Evolutionary conservation across 768 basidiomycete species (phyloP).

Genomic region (Hygrophorus pudorinus): DNA sequence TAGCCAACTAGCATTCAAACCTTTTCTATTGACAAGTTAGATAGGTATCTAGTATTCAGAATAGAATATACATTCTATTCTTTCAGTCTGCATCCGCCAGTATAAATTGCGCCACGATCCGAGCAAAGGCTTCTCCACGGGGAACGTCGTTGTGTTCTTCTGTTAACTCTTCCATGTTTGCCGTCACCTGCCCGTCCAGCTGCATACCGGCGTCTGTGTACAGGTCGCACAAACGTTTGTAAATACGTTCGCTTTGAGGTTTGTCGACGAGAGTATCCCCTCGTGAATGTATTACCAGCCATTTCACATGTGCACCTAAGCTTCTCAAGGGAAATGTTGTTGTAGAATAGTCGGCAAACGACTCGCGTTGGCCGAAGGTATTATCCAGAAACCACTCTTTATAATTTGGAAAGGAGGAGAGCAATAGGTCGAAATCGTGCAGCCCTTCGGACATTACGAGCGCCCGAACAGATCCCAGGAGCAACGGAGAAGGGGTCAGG

Average conservation of each 20-base stretch:
- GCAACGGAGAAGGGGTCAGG: conserved; percentile 33
- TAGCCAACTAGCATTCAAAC: neutral
- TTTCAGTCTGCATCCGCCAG: neutral
- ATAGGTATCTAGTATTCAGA: neutral
- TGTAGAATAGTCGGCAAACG: conserved; percentile 41
- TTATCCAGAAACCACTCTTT: conserved; percentile 56
- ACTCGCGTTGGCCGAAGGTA: conserved; percentile 43
- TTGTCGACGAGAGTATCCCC: conserved; percentile 62
- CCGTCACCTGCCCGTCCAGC: conserved; percentile 12
- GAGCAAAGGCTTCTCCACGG: conserved; percentile 29
- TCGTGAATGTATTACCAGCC: conserved; percentile 69
- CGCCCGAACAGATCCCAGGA: conserved; percentile 38
- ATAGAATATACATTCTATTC: neutral
- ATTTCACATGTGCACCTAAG: conserved; percentile 30
- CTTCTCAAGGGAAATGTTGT: conserved; percentile 29
- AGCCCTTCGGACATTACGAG: conserved; percentile 68
- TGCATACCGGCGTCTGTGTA: conserved; percentile 15
- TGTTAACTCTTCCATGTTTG: conserved; percentile 30
- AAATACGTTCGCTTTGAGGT: conserved; percentile 52
- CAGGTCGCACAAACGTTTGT: conserved; percentile 36
- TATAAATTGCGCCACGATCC: conserved; percentile 36
- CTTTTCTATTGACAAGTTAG: no score
- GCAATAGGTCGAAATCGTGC: conserved; percentile 60
- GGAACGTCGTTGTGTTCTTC: conserved; percentile 51
- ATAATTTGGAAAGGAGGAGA: conserved; percentile 59